Base-by-base conservation (phyloP, 768 basidiomycete species). In the Lactarius sanguifluus region DNA sequence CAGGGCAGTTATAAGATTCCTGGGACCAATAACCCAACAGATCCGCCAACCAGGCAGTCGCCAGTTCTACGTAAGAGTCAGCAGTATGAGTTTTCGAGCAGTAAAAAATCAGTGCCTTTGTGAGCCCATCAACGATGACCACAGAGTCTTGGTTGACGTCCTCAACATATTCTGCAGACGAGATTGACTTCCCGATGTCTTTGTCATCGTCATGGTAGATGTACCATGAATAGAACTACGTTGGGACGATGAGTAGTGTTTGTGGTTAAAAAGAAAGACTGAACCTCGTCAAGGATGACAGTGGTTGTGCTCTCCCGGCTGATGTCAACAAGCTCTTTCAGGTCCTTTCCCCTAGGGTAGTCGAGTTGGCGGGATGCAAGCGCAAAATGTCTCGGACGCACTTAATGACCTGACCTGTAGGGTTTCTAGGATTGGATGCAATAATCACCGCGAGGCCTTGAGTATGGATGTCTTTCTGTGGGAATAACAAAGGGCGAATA, bases 391-490 rank as follows among this genome's bases (percentile, higher is more conserved):
- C 28, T 40, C 20, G 62, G 13, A 74, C 77, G 28, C 72, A 91
- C 87, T 82, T 83, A 69, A 86, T 84, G 62, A 89, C 86, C 75
- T 96, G 95, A n/a, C 96, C 94, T 1, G 96, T 97, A 3, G 96
- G 95, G 74, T 97, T 98, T 62, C 95, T 87, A n/a, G 96, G 96
- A 77, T 97, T 98, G 28, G 92, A 94, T 0, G 93, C 91, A 54
- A 96, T 80, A 64, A 96, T 83, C 59, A 96, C 93, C 13, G 89
- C 85, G 23, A 96, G 80, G 16, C 94, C 93, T 77, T 95, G 92
- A 1, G 83, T 90, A 50, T 79, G 82, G 64, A 96, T 92, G 70
- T 96, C 93, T 79, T 81, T 88, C 86, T 90, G 55, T 47, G 32
- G 28, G 30, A 30, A 28, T 9, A 66, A 52, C 3, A 59, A 15